Percentiles rank a stretch among this genome's conserved stretches.
These are phyloP conservation scores for Zizania palustris DNA, from an alignment of 202 grass and related monocot species.

Conservation along the genomic window DNA sequence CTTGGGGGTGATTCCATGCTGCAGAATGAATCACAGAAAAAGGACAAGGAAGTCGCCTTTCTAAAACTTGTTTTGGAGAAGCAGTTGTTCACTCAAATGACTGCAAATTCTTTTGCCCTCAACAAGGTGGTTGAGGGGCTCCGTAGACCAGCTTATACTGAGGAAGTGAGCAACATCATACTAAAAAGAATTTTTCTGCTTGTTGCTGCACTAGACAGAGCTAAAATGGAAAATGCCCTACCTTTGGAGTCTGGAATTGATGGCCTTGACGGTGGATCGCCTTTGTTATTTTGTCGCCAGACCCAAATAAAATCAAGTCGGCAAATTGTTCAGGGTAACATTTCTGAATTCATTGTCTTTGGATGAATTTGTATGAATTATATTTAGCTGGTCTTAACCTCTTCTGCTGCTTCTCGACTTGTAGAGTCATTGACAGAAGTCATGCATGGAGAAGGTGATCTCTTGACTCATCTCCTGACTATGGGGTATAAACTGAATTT, in stretches of 20 bases:
- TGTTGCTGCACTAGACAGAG: slow-evolving; percentile 58
- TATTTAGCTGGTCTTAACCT: slow-evolving; percentile 3
- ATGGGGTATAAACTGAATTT: slow-evolving; percentile 57
- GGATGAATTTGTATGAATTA: background rate
- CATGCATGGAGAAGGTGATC: slow-evolving; percentile 83
- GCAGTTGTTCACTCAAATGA: slow-evolving; percentile 56
- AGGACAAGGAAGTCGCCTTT: slow-evolving; percentile 52
- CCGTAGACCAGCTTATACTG: slow-evolving; percentile 35
- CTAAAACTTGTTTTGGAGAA: slow-evolving; percentile 64
- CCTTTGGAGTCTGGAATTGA: slow-evolving; percentile 61
- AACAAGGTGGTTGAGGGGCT: slow-evolving; percentile 48
- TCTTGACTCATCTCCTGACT: slow-evolving; percentile 57
- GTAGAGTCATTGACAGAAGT: slow-evolving; percentile 62
- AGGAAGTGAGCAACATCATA: slow-evolving; percentile 44
- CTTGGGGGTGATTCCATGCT: slow-evolving; percentile 59
- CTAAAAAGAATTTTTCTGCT: slow-evolving; percentile 73
- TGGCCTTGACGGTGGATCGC: slow-evolving; percentile 67
- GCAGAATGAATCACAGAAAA: slow-evolving; percentile 38
- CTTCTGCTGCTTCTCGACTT: slow-evolving; percentile 36
- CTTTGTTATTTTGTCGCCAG: slow-evolving; percentile 55
- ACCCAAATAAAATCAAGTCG: slow-evolving; percentile 60
- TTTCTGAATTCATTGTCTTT: slow-evolving; percentile 10
- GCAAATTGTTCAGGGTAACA: slow-evolving; percentile 59
- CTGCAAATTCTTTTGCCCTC: slow-evolving; percentile 43
- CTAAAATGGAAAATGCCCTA: slow-evolving; percentile 59